Evolutionary conservation across 768 basidiomycete genomes (phyloP), one percentile per base, ranked within the genome.

Genomic region (Lenzites betulinus): DNA sequence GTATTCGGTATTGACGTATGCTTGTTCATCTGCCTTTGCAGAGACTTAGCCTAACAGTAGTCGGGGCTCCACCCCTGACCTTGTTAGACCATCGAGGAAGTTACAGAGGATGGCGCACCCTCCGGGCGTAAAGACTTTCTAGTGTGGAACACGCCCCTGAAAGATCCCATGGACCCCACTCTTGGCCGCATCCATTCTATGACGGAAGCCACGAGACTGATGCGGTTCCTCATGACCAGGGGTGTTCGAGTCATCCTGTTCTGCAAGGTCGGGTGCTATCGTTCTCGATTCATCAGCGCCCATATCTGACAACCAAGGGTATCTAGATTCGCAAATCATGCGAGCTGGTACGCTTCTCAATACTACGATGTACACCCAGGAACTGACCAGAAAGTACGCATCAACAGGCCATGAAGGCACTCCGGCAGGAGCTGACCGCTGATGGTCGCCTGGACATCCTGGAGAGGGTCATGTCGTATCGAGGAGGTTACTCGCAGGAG

Each of bases 221-320:
- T 94, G 86, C 78, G 83, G 47, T 92, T 84, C 70, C 74, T 95
- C 51, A 92, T 96, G 90, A 87, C 87, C 60, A 80, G 83, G 3
- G 93, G 93, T 2, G 72, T 94, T 30, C 78, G 92, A 33, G 86
- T 88, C 5, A 94, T 96, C 60, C 74, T 96, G n/a, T 96, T 95
- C 70, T 94, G 92, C 78, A 90, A 91, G 78, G 92, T 88, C 52
- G 16, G 65, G 64, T 22, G 30, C 7, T 9, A 18, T 50, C 25
- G n/a, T 11, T 22, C 26, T 33, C 25, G 7, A 20, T 23, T 22
- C 12, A 20, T 23, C 30, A 13, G 16, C 28, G 22, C 18, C 42
- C 36, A 2, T 35, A 7, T n/a, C 52, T 53, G 47, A 39, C 30
- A 39, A 30, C 46, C 8, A 3, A 3, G 38, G 38, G 47, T 9